Evolutionary conservation across 2,329 filamentous ascomycete species (phyloP), one percentile per base, ranked within the genome.

Genomic region (Herpotrichia juniperi): DNA sequence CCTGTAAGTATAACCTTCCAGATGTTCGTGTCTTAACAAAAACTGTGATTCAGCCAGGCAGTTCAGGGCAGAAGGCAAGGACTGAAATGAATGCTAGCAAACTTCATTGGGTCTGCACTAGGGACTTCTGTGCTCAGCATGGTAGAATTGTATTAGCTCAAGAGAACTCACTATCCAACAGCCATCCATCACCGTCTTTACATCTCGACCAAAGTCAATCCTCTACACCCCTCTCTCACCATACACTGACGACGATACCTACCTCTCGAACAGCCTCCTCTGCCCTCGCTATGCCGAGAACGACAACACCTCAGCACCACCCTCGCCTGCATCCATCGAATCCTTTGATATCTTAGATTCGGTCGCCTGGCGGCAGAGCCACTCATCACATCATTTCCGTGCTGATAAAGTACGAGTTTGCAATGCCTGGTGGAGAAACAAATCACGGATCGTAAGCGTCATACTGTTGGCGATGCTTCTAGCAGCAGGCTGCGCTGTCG

Each of bases 311-410:
- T 68, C 66, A 19, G 63, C 66, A n/a, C 70, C 69, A 11, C 66
- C 67, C n/a, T 71, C 69, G 9, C 69, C 68, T 22, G 63, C 68
- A 9, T 70, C 67, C 1, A 61, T 72, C 16, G 66, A 72, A 47
- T 68, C 68, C 14, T 69, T 73, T 48, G 69, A 72, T 45, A 59
- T 71, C 32, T 54, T 70, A 17, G 69, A 71, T 25, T 63, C 57
- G 19, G 62, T 68, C 35, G 64, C 68, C 40, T 72, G 70, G 69
- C 62, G 67, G 16, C 55, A 57, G 39, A 64, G 64, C 32, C 65
- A 69, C 53, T 64, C 59, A 17, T 56, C 52, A 3, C 51, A 60
- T 25, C 50, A 59, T 21, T 17, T 39, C 3, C 39, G 31, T 17
- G 25, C 24, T 11, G 45, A 25, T 16, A 42, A 48, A 42, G 46